Evolutionary conservation across 345 rosid species (phyloP), one percentile per base, ranked within the genome.

Genomic region (Stellera chamaejasme): DNA sequence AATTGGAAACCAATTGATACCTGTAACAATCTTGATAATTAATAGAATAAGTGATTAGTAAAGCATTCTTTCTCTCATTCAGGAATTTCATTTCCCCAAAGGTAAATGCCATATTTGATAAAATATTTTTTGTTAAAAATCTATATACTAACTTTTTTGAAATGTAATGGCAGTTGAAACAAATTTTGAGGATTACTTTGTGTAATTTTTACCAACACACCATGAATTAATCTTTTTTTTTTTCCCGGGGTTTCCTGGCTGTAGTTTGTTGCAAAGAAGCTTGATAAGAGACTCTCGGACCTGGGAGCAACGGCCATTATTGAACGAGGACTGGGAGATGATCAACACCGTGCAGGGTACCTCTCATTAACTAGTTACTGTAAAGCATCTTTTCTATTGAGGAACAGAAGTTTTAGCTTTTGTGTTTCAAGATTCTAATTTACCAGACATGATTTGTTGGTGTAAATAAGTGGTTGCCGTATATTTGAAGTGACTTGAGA

Each of bases 281-380:
- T 93, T 65, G 96, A 89, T 71, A 86, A 80, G 68, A 89, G 99
- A 59, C 84, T 93, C 62, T 72, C 72, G 12, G 88, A 82, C 77
- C 94, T 93, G 59, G 99, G 97, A 52, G 97, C 86, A 15, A 69
- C 55, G 42, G 46, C 79, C 61, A 64, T 89, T 67, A 46, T 87
- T 73, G 96, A 82, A 58, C 82, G 78, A 73, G 91, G 99, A 64
- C 77, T 93, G 61, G 99, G 99, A 52, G 94, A 93, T 74, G 97
- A 93, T 67, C 96, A 93, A 65, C 96, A 89, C 68, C 94, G 89
- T 70, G 86, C 97, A 72, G 97, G 99, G 99, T 93, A 93, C 63
- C 77, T 44, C 72, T 58, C 32, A 25, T 10, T n/a, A 36, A 48
- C 62, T 48, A 39, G 55, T 51, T 50, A 43, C 26, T 42, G 32